Evolutionary conservation across 2,329 filamentous ascomycete species (phyloP).

Genomic region (Parascedosporium putredinis): DNA sequence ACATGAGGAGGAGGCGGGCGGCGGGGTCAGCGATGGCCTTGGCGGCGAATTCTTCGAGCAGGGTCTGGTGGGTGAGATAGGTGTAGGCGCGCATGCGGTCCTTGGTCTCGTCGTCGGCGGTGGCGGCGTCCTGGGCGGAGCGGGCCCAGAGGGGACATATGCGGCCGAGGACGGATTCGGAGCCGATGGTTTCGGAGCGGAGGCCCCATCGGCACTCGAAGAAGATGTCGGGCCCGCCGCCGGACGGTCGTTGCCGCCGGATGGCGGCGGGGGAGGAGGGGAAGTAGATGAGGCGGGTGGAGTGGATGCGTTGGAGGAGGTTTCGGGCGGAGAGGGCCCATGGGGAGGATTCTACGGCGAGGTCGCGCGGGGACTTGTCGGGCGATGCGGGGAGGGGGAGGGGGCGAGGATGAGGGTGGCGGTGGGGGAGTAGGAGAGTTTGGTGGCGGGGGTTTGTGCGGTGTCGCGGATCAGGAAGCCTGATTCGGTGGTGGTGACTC

Average conservation of each 20-base stretch:
- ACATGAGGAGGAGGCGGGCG: neutral
- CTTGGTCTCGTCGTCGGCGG: neutral
- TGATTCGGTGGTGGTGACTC: neutral
- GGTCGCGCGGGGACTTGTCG: neutral
- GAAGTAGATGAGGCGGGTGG: neutral
- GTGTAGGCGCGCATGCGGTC: neutral
- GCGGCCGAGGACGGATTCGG: neutral
- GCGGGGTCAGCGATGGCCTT: neutral
- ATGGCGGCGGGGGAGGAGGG: neutral
- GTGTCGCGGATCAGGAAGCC: neutral
- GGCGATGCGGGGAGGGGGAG: neutral
- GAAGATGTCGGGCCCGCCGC: neutral
- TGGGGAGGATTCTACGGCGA: neutral
- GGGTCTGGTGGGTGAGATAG: neutral
- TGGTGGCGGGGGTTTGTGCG: neutral
- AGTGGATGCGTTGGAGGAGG: neutral
- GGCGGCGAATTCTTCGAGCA: neutral
- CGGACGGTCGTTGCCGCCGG: too few species aligned
- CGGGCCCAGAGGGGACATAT: neutral
- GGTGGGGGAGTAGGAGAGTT: neutral
- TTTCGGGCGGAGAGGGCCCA: neutral
- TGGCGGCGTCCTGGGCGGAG: neutral
- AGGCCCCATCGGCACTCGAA: neutral
- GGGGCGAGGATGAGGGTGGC: neutral
- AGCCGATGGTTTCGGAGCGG: neutral